phyloP scores from a whole-genome alignment of 2,329 filamentous ascomycete genomes.

The Knoxdaviesia proteae region DNA sequence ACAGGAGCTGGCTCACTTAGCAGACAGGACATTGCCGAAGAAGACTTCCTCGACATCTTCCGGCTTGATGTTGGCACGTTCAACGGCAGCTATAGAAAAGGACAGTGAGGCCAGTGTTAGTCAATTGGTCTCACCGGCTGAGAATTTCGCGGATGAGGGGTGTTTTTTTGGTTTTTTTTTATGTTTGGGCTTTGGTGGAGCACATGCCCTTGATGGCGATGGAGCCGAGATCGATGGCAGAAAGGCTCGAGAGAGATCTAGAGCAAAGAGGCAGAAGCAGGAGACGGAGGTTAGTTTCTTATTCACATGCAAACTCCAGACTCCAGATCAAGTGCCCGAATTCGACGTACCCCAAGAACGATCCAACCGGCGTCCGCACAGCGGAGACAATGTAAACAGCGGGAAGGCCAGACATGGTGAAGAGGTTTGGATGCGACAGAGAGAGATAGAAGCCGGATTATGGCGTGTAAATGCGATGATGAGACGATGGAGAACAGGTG shows the following conservation, averaged over 20 bases:
- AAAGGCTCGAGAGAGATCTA: conserved; percentile 75
- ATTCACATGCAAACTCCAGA: too few species aligned
- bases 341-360: conserved; percentile 64
- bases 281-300: too few species aligned
- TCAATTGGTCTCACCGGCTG: too few species aligned
- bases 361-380: conserved; percentile 76
- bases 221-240: conserved; percentile 68
- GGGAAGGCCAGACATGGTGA: conserved; percentile 56
- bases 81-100: conserved; percentile 42
- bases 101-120: conserved; percentile 3
- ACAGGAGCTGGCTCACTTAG: conserved; percentile 41
- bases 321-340: background rate
- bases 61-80: conserved; percentile 69
- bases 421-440: conserved; percentile 1
- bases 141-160: background rate
- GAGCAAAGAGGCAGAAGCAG: background rate
- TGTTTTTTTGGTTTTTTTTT: background rate
- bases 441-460: background rate
- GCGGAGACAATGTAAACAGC: conserved; percentile 92
- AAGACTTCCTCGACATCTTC: conserved; percentile 89
- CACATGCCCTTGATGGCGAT: conserved; percentile 74
- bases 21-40: conserved; percentile 94
- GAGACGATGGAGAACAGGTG: conserved; percentile 2
- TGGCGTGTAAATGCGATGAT: conserved; percentile 3
- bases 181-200: background rate